A percentile compares a stretch with the other conserved stretches of the same genome.
Evolutionary conservation across 768 basidiomycete species (phyloP).

Genomic region (Omphalotus guepiniiformis): DNA sequence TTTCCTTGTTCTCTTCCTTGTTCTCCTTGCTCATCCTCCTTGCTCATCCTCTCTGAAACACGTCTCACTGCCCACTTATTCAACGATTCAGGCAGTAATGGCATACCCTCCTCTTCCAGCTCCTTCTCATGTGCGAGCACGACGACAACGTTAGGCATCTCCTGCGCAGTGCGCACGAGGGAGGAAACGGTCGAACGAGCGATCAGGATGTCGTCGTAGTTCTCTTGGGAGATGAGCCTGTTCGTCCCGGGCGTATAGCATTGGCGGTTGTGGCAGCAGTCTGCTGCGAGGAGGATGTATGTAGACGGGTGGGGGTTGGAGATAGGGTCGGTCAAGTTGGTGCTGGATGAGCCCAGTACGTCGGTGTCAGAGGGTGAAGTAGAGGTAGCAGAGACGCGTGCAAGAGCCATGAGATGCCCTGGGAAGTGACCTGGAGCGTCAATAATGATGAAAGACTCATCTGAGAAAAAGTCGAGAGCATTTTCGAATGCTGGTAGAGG

Average conservation of each 20-base stretch:
- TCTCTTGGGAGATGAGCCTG: background rate
- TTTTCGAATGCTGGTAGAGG: background rate
- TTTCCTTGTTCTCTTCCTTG: too few relatives aligned
- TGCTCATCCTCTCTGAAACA: background rate
- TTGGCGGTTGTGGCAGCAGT: conserved; percentile 4
- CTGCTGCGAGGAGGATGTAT: conserved; percentile 1
- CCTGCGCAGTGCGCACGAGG: background rate
- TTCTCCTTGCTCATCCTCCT: too few relatives aligned
- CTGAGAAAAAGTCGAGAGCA: conserved; percentile 2
- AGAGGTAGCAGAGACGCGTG: conserved; percentile 1
- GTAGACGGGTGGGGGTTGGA: background rate
- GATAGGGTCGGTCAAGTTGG: background rate
- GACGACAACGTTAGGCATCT: conserved; percentile 1
- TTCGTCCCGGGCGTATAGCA: background rate
- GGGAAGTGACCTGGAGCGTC: conserved; percentile 13
- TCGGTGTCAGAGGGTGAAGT: background rate
- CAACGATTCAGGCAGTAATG: background rate
- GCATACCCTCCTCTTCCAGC: conserved; percentile 3
- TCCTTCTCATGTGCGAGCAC: conserved; percentile 5
- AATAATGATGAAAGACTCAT: conserved; percentile 11
- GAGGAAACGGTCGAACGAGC: background rate
- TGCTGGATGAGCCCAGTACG: background rate
- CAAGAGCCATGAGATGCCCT: conserved; percentile 12
- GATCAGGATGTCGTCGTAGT: background rate
- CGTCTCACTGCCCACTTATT: background rate